A percentile compares a stretch with the other conserved stretches of the same genome.
phyloP scores from a whole-genome alignment of 2,329 filamentous ascomycete genomes.

The Lasiodiplodia hormozganensis region DNA sequence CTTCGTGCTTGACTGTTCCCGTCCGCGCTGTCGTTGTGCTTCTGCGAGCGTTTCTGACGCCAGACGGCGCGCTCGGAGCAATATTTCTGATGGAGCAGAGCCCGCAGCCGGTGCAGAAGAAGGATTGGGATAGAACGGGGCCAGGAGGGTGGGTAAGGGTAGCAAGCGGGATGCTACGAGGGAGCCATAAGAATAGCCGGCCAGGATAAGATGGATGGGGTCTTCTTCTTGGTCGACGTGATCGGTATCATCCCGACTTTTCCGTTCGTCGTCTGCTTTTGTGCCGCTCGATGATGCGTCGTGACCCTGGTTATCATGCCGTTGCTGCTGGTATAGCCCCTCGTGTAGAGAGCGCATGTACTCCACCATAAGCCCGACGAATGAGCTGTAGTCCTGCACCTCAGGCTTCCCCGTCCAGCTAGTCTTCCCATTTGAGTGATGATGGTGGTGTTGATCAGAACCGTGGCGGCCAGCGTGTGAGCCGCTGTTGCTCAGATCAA shows the following conservation, averaged over 20 bases:
- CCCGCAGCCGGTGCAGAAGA: conserved; percentile 62
- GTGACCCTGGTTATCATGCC: not conserved
- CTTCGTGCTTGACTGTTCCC: conserved; percentile 31
- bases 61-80: conserved; percentile 71
- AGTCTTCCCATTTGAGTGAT: conserved; percentile 69
- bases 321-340: not conserved
- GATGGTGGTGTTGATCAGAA: not conserved
- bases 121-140: conserved; percentile 64
- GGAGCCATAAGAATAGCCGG: conserved; percentile 91
- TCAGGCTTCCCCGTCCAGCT: conserved; percentile 89
- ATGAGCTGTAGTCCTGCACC: conserved; percentile 79
- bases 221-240: conserved; percentile 11
- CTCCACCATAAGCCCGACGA: conserved; percentile 79
- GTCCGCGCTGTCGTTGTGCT: conserved; percentile 45
- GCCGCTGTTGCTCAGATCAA: conserved; percentile 63
- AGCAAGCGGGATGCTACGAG: conserved; percentile 79
- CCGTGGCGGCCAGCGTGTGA: conserved; percentile 59
- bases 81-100: conserved; percentile 69
- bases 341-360: conserved; percentile 59
- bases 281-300: not conserved
- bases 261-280: not conserved
- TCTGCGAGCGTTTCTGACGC: conserved; percentile 67
- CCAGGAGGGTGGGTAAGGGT: conserved; percentile 61
- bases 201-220: conserved; percentile 62
- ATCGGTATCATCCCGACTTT: not conserved